Percentiles rank a stretch among this genome's conserved stretches.
Conservation (phyloP, 129 eudicot species). For the Saposhnikovia divaricata region DNA sequence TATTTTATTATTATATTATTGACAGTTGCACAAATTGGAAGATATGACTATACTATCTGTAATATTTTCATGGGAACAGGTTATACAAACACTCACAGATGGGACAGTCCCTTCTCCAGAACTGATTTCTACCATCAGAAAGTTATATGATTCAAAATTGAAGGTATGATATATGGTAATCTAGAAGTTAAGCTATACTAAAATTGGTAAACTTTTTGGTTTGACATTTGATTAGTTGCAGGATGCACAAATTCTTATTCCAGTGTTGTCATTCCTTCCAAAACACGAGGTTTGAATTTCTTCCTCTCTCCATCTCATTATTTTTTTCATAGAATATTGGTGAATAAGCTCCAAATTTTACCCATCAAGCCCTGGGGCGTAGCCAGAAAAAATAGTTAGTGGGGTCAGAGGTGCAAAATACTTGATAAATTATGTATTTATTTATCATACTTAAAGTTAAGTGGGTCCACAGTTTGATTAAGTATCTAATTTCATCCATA, state of each 20-base stretch:
- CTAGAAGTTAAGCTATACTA: background rate
- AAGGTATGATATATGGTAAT: constrained; percentile 36
- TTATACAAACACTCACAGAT: constrained; percentile 81
- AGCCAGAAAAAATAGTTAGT: background rate
- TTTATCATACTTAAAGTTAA: background rate
- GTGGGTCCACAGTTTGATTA: background rate
- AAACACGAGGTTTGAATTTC: constrained; percentile 63
- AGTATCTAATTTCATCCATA: background rate
- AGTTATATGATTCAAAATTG: constrained; percentile 56
- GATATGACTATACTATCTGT: background rate
- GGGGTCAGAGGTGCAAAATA: background rate
- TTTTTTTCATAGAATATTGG: background rate
- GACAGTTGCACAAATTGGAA: background rate
- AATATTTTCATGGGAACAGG: constrained; percentile 34
- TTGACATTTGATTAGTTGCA: constrained; percentile 21
- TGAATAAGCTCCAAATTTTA: background rate
- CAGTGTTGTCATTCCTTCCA: constrained; percentile 62
- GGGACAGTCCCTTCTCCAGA: constrained; percentile 77
- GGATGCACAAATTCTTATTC: constrained; percentile 83
- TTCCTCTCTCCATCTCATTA: background rate
- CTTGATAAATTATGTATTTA: background rate
- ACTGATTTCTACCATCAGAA: constrained; percentile 57
- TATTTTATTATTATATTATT: background rate
- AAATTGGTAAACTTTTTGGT: constrained; percentile 14
- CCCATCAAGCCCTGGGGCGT: background rate